Base-by-base conservation (phyloP, 352 stramenopile species). In the Bremia lactucae region DNA sequence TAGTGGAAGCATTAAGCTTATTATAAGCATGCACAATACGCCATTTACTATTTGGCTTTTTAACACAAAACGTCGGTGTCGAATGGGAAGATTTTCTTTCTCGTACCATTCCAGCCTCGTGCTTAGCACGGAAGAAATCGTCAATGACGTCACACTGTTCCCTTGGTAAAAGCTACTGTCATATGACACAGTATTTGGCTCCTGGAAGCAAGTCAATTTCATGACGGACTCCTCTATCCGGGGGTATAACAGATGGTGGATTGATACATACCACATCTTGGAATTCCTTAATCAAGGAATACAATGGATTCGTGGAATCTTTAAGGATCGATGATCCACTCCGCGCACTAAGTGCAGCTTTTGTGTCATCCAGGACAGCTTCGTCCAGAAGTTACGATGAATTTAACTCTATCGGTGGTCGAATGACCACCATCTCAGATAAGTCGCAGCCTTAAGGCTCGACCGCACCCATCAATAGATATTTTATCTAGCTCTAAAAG, bases 1-100 rank as follows among this genome's bases (percentile, higher is more conserved):
- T 42, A 14, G 36, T 42, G 21, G 36, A 52, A 68, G 1, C n/a
- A n/a, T n/a, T n/a, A n/a, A n/a, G n/a, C n/a, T n/a, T n/a, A n/a
- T n/a, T n/a, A n/a, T n/a, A n/a, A 15, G 36, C 36, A 11, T 42
- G 21, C 31, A 22, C 36, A 33, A 42, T 42, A 15, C 36, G 36
- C 22, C 36, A 33, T 6, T 22, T 2, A n/a, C n/a, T 15, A n/a
- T 21, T 42, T 2, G 36, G 6, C 36, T 42, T 42, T 24, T 21
- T 31, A 10, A 31, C 36, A 20, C 36, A 34, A 20, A 42, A 34
- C 6, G 20, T 42, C 1, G 36, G 36, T 5, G n/a, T 42, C 8
- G 21, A 42, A 22, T 42, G 20, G 14, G 36, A 14, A 19, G 21
- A 42, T 13, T 35, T 35, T 7, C n/a, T 15, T 13, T 35, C 29